Evolutionary conservation across 140 eudicot genomes (phyloP).

Genomic region (Stevia rebaudiana): DNA sequence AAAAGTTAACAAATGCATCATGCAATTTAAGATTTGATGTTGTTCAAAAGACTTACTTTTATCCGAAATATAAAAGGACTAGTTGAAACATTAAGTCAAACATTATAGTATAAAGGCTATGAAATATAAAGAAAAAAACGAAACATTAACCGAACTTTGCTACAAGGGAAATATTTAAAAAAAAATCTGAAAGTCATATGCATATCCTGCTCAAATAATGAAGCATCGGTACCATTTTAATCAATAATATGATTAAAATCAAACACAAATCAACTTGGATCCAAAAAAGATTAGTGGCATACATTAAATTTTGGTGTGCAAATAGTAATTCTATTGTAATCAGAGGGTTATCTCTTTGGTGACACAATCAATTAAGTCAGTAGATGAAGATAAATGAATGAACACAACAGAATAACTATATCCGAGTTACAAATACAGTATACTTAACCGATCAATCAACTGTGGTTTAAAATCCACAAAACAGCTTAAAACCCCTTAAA

Average conservation of each 20-base stretch:
- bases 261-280: conserved; percentile 16
- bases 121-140: background rate
- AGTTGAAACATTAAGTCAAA: background rate
- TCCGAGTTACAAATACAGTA: conserved; percentile 2
- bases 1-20: background rate
- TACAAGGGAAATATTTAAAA: background rate
- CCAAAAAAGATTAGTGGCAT: conserved; percentile 15
- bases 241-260: conserved; percentile 9
- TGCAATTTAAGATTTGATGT: background rate
- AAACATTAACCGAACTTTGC: background rate
- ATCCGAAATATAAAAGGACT: background rate
- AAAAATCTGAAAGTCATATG: conserved; percentile 1
- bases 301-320: conserved; percentile 10
- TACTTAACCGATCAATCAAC: background rate
- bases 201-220: conserved; percentile 13
- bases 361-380: background rate
- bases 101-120: background rate
- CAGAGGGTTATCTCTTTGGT: background rate
- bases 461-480: background rate
- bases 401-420: background rate
- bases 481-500: background rate
- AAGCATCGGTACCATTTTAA: conserved; percentile 18
- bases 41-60: background rate
- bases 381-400: background rate
- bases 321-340: background rate